phyloP scores from a whole-genome alignment of 129 eudicot genomes.

The Flaveria ramosissima region DNA sequence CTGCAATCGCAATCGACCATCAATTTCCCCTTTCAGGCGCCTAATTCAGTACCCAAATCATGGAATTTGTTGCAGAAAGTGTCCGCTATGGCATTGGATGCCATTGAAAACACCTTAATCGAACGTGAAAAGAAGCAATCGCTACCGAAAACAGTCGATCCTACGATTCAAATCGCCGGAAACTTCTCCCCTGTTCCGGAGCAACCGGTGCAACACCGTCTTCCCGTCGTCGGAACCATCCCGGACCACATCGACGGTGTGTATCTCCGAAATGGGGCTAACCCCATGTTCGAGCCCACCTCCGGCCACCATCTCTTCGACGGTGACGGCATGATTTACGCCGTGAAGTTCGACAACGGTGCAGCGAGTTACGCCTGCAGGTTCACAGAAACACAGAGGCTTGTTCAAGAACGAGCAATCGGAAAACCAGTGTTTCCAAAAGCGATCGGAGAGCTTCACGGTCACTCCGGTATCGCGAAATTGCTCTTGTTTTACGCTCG shows the following conservation, averaged over 20 bases:
- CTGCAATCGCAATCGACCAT: conserved; percentile 40
- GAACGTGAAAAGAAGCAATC: conserved; percentile 44
- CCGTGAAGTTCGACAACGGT: conserved; percentile 48
- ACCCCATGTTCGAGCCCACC: conserved; percentile 47
- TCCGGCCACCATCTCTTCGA: conserved; percentile 60
- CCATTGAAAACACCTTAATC: conserved; percentile 47
- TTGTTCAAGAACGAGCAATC: conserved; percentile 40
- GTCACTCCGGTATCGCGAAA: conserved; percentile 51
- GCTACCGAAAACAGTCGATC: conserved; percentile 56
- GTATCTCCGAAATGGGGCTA: conserved; percentile 54
- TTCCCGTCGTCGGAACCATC: conserved; percentile 38
- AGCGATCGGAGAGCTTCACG: conserved; percentile 60
- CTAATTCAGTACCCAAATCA: conserved; percentile 19
- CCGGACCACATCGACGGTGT: conserved; percentile 46
- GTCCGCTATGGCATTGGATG: conserved; percentile 61
- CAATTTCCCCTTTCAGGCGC: conserved; percentile 41
- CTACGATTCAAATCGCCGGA: conserved; percentile 47
- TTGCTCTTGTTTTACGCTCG: conserved; percentile 52
- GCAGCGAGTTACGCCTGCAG: conserved; percentile 54
- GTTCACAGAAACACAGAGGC: conserved; percentile 49
- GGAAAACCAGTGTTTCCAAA: conserved; percentile 56
- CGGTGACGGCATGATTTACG: conserved; percentile 62
- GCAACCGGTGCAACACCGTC: conserved; percentile 33
- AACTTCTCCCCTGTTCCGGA: conserved; percentile 59
- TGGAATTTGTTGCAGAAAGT: conserved; percentile 65